Evolutionary conservation across 257 asterid species (phyloP).

Genomic region (Thymus mandschuricus): DNA sequence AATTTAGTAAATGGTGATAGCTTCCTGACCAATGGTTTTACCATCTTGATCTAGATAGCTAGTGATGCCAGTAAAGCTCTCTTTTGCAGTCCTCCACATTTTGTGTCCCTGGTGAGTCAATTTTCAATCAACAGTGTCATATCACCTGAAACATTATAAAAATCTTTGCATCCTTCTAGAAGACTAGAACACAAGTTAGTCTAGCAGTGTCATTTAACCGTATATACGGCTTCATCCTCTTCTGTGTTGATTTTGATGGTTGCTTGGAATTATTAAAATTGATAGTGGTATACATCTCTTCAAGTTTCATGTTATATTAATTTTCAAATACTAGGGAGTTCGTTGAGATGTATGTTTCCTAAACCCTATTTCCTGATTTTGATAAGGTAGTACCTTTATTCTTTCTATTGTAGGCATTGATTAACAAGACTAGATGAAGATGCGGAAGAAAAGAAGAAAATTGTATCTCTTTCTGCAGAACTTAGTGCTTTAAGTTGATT

Average conservation of each 20-base stretch:
- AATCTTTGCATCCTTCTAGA: neutral
- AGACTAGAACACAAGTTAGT: neutral
- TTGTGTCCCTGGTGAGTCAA: neutral
- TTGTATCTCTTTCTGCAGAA: neutral
- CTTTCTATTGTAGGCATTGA: neutral
- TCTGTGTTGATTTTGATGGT: neutral
- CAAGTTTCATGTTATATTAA: neutral
- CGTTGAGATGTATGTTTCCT: neutral
- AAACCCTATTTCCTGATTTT: neutral
- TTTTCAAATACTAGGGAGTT: neutral
- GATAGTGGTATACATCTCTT: neutral
- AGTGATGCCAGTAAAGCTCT: conserved; percentile 52
- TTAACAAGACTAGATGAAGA: neutral
- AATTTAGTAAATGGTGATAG: conserved; percentile 29
- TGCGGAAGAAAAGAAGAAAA: neutral
- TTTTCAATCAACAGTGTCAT: neutral
- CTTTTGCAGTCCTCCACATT: conserved; percentile 53
- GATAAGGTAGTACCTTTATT: neutral
- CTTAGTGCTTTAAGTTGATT: neutral
- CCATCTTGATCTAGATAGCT: conserved; percentile 84
- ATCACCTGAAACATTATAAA: neutral
- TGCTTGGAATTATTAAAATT: neutral
- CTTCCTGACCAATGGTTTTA: conserved; percentile 56
- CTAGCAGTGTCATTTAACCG: neutral
- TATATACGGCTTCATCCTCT: neutral